Evolutionary conservation across 106 monocot species (phyloP), one percentile per base, ranked within the genome.

Genomic region (Acorus calamus): DNA sequence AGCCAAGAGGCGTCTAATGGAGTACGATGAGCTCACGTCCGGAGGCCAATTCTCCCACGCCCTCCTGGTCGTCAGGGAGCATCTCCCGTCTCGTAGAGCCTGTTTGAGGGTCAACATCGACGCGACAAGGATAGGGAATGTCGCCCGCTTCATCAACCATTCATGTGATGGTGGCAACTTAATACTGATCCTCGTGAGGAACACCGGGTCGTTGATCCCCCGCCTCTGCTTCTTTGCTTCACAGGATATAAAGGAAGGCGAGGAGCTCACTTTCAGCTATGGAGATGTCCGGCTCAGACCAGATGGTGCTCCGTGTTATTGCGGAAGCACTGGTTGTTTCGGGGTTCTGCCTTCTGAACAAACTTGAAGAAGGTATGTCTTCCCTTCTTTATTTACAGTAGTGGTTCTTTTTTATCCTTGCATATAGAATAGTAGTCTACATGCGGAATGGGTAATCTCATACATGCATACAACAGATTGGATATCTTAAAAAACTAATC

Each of bases 141-240:
- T 75, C 2, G 87, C 87, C 47, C 84, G 96, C 4, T 96, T 96
- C 67, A 83, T 96, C 52, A 96, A 96, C 51, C 96, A 96, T 62
- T 90, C 87, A 2, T 96, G 91, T 49, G 87, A 84, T 69, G 96
- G 91, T 48, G 96, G 91, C n/a, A 96, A 96, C 66, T 61, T 96
- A 56, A 57, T 14, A 4, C 6, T 71, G 5, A 53, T 85, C 8
- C 53, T 96, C 59, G 84, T 96, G 11, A 82, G 96, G 61, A 78
- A 66, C 76, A 65, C 87, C 12, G 91, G 91, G 0, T 84, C 77
- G 13, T 58, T 91, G 46, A 78, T 96, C 49, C 91, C 91, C 3
- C 78, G 87, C 10, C 80, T 96, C 45, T 96, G 85, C 59, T 96
- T 96, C 74, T 96, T 96, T 77, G 82, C 96, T 43, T 72, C 75